Percentiles rank a stretch among this genome's conserved stretches.
Evolutionary conservation across 1,139 yeast genomes (phyloP).

Genomic region (Yamadazyma conglobata): DNA sequence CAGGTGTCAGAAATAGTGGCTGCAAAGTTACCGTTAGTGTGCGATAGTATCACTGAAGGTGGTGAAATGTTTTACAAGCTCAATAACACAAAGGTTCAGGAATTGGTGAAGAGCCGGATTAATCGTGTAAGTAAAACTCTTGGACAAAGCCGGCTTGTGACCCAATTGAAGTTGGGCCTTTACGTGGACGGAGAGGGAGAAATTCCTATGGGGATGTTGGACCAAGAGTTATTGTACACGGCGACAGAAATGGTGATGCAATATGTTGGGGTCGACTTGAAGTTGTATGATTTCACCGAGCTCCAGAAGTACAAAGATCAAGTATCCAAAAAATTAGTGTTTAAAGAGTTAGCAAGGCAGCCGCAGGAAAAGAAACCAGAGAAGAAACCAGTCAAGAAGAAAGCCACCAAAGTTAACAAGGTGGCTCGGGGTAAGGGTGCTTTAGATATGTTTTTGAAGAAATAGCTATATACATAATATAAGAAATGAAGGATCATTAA

Average conservation of each 20-base stretch:
- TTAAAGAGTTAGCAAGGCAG: constrained; percentile 6
- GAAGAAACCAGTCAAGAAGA: constrained; percentile 11
- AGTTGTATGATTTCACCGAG: constrained; percentile 22
- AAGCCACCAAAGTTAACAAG: constrained; percentile 15
- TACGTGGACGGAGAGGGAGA: constrained; percentile 17
- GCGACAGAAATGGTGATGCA: constrained; percentile 12
- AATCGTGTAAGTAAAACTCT: constrained; percentile 12
- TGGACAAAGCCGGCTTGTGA: constrained; percentile 19
- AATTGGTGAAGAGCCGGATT: constrained; percentile 30
- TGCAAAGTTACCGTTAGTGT: constrained; percentile 28
- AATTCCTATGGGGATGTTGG: constrained; percentile 28
- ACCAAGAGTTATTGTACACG: constrained; percentile 13
- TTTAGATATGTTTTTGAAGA: constrained; percentile 57
- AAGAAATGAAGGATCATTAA: no score
- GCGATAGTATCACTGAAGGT: constrained; percentile 46
- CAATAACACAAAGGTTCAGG: constrained; percentile 28
- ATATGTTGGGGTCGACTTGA: constrained; percentile 8
- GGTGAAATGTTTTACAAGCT: constrained; percentile 49
- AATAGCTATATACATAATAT: no score
- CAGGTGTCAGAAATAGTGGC: constrained; percentile 24
- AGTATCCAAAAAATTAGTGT: constrained; percentile 22
- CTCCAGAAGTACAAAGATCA: constrained; percentile 29
- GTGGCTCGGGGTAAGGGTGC: constrained; percentile 59
- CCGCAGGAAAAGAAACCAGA: constrained; percentile 20
- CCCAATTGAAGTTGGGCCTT: constrained; percentile 37